Percentiles rank a stretch among this genome's conserved stretches.
These are phyloP conservation scores for Solidago caesia DNA, from an alignment of 129 eudicot genomes.

Conservation along the genomic window DNA sequence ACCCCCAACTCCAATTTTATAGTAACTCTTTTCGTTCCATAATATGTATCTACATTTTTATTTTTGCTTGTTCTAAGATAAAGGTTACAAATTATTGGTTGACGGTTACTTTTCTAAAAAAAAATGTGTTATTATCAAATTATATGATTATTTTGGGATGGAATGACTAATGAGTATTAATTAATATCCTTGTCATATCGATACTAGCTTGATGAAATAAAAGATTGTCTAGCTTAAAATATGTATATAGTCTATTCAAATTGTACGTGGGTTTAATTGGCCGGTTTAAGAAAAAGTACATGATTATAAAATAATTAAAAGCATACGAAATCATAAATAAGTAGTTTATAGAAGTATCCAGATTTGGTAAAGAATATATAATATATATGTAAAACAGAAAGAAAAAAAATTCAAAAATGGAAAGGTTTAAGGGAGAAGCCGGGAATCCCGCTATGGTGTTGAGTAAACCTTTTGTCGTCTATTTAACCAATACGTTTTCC, in stretches of 20 bases:
- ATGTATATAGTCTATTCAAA: neutral
- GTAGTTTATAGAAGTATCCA: constrained; percentile 6
- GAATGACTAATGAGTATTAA: too few species aligned
- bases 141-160: too few species aligned
- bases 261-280: neutral
- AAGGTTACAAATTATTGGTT: too few species aligned
- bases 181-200: too few species aligned
- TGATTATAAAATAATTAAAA: neutral
- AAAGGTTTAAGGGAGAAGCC: constrained; percentile 36
- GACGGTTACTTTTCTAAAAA: too few species aligned
- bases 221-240: neutral
- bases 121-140: too few species aligned
- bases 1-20: too few species aligned
- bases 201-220: too few species aligned
- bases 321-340: neutral
- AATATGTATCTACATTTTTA: too few species aligned
- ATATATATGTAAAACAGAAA: constrained; percentile 25
- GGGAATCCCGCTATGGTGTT: constrained; percentile 40
- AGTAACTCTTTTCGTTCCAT: too few species aligned
- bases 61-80: too few species aligned
- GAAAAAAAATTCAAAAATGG: neutral
- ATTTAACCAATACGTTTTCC: neutral
- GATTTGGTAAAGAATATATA: constrained; percentile 21
- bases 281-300: neutral
- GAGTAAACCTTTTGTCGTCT: constrained; percentile 23